Evolutionary conservation across 2,329 filamentous ascomycete species (phyloP).

Genomic region (Alternaria sp.): DNA sequence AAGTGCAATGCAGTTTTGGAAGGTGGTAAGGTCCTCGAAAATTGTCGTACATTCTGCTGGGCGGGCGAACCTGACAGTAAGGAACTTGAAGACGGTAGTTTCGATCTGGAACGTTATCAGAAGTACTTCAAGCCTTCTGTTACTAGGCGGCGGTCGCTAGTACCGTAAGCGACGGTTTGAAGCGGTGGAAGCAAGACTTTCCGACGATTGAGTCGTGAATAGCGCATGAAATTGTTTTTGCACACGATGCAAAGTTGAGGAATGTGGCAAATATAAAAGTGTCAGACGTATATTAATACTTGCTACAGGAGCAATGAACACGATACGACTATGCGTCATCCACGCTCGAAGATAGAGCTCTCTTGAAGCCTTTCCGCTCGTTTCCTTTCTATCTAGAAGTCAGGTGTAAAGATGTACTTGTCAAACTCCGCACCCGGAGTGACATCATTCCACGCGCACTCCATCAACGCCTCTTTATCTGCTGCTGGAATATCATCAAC

Average conservation of each 20-base stretch:
- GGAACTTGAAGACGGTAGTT: constrained; percentile 33
- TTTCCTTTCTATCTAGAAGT: neutral
- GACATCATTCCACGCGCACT: neutral
- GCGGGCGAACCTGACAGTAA: constrained; percentile 29
- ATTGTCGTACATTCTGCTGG: constrained; percentile 34
- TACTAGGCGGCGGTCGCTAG: constrained; percentile 3
- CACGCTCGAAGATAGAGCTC: too few species aligned
- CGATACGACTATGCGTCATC: too few species aligned
- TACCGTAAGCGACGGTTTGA: neutral
- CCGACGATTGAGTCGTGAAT: too few species aligned
- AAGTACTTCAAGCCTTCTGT: constrained; percentile 34
- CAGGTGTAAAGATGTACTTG: neutral
- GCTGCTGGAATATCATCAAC: neutral
- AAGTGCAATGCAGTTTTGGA: constrained; percentile 26
- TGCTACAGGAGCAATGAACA: too few species aligned
- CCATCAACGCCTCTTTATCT: neutral
- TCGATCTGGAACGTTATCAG: constrained; percentile 37
- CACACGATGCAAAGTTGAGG: too few species aligned
- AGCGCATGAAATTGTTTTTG: too few species aligned
- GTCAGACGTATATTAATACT: too few species aligned
- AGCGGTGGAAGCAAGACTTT: neutral
- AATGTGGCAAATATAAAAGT: too few species aligned
- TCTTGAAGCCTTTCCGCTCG: too few species aligned
- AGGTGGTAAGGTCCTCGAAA: constrained; percentile 13
- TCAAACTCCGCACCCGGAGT: neutral